These are phyloP conservation scores for Pisolithus thermaeus DNA, from an alignment of 1,284 basidiomycete genomes.

Conservation along the genomic window DNA sequence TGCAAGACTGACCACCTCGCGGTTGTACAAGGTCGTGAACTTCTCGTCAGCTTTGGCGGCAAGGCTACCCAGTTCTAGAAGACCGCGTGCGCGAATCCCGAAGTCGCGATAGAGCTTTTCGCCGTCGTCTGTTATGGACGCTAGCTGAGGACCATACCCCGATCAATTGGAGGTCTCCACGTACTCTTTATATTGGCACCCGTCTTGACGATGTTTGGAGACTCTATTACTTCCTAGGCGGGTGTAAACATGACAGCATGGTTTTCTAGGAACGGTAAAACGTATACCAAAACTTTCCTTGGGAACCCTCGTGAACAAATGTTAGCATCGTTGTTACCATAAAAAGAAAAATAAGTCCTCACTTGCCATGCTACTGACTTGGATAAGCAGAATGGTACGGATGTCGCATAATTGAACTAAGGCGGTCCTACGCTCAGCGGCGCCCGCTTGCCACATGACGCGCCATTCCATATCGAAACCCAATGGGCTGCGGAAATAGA, in stretches of 20 bases:
- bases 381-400: constrained; percentile 48
- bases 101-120: constrained; percentile 56
- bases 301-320: constrained; percentile 34
- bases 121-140: constrained; percentile 45
- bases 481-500: constrained; percentile 35
- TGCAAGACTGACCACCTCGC: constrained; percentile 47
- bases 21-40: constrained; percentile 32
- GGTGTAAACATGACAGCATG: background rate
- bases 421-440: constrained; percentile 37
- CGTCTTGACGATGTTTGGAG: constrained; percentile 39
- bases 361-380: constrained; percentile 53
- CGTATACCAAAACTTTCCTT: constrained; percentile 32
- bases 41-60: constrained; percentile 43
- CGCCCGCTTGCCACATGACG: constrained; percentile 30
- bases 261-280: background rate
- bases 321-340: background rate
- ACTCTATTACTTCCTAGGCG: constrained; percentile 43
- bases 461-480: constrained; percentile 64
- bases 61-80: constrained; percentile 53
- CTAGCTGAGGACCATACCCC: background rate
- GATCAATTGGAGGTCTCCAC: constrained; percentile 8
- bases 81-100: constrained; percentile 43
- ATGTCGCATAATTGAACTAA: constrained; percentile 49
- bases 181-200: constrained; percentile 59
- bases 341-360: background rate